Base-by-base conservation (phyloP, 2,329 filamentous ascomycete genomes). In the Aspergillus pseudotamarii region DNA sequence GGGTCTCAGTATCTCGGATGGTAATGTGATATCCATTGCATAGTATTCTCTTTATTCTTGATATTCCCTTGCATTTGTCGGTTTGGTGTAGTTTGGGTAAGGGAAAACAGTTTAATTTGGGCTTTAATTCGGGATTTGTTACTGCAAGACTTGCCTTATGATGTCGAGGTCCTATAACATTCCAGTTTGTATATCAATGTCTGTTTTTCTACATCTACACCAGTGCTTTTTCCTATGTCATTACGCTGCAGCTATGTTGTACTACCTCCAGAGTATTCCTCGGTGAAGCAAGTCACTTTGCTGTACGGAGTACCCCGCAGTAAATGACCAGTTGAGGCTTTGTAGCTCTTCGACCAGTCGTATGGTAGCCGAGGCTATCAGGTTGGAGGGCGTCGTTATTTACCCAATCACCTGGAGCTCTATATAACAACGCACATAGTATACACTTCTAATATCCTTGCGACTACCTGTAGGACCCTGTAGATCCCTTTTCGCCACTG, bases 61-160 rank as follows among this genome's bases (percentile, higher is more conserved):
- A 34, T 19, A 16, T 28, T 36, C 14, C 30, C 23, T 57, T 23
- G 16, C 14, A 8, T 59, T 36, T 54, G 56, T 38, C 19, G 60
- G 28, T 56, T 23, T 32, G 58, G 12, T 53, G 63, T 68, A 71
- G 65, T 61, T 59, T 64, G 68, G 61, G 58, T 66, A 66, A 57
- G 71, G 65, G 64, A 58, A 63, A 53, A 57, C 58, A 60, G 50
- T 57, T 56, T 61, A 58, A 41, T 48, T 50, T 54, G 16, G 46
- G 10, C 30, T 58, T 50, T 19, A 56, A 41, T n/a, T n/a, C 38
- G 38, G 16, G 16, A 41, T 41, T 41, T 4, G 19, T 41, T 41
- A 9, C 34, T 34, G 10, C 11, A 34, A 34, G 32, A 12, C 34
- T 36, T 36, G 14, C 34, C 34, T 36, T 6, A 6, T 8, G 34